Conservation (phyloP, 2,329 filamentous ascomycete genomes). For the Arthrinium phaeospermum region DNA sequence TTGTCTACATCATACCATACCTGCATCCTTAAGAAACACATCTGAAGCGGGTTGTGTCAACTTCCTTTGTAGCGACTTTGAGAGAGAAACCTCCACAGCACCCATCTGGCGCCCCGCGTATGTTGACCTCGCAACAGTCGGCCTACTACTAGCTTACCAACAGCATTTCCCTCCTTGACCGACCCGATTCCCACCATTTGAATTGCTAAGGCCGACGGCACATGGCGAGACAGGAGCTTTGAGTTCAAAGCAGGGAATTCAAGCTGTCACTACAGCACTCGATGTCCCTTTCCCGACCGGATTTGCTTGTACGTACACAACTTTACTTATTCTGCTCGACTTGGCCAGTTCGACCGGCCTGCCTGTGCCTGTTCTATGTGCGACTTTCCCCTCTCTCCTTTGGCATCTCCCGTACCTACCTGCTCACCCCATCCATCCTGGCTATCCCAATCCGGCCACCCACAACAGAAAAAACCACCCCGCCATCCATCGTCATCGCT, state of each 20-base stretch:
- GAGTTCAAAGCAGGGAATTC: conserved; percentile 3
- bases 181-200: not conserved
- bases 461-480: not conserved
- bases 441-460: conserved; percentile 11
- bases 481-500: conserved; percentile 8
- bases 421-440: conserved; percentile 16
- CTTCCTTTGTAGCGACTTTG: not conserved
- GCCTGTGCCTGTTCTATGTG: not conserved
- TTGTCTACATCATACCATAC: not conserved
- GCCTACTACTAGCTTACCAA: not conserved
- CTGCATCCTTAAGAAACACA: not conserved
- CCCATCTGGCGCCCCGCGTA: not conserved
- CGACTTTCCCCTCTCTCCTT: not conserved
- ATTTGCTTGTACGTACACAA: not conserved
- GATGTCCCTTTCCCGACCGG: not conserved
- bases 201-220: not conserved
- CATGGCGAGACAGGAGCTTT: not conserved
- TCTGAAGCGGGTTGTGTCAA: not conserved
- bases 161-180: not conserved
- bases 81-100: not conserved
- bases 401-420: not conserved
- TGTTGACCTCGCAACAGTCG: not conserved
- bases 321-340: not conserved
- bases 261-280: not conserved
- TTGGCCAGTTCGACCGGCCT: not conserved